Evolutionary conservation across 768 basidiomycete species (phyloP).

Genomic region (Amanita thiersii): DNA sequence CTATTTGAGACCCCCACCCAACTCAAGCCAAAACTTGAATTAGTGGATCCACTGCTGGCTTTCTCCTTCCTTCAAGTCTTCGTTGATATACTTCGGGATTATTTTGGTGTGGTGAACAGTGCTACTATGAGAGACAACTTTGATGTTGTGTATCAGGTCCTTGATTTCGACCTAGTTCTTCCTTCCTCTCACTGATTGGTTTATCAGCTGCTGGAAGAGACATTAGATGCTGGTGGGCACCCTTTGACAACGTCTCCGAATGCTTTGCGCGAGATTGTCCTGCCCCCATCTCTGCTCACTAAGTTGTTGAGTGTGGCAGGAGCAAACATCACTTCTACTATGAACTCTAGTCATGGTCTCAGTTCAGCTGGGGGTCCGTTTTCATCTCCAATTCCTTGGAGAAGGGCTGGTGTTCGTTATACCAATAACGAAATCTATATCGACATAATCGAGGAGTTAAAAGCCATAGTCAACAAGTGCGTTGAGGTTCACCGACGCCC

Average conservation of each 20-base stretch:
- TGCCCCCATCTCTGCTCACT: conserved; percentile 81
- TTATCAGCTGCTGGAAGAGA: conserved; percentile 84
- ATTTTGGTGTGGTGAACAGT: conserved; percentile 80
- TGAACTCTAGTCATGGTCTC: conserved; percentile 35
- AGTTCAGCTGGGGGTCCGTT: conserved; percentile 46
- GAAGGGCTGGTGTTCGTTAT: conserved; percentile 76
- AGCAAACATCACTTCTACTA: conserved; percentile 38
- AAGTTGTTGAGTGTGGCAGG: conserved; percentile 54
- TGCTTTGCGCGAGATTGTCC: conserved; percentile 86
- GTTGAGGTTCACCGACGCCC: conserved; percentile 11
- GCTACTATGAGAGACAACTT: conserved; percentile 84
- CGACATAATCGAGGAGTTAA: conserved; percentile 78
- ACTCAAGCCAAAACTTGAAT: conserved; percentile 9
- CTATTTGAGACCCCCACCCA: conserved; percentile 6
- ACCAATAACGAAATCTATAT: conserved; percentile 91
- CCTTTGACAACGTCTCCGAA: conserved; percentile 88
- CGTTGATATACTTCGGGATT: conserved; percentile 74
- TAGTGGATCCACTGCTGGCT: conserved; percentile 85
- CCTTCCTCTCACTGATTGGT: conserved; percentile 6
- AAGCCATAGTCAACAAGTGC: conserved; percentile 72
- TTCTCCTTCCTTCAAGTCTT: conserved; percentile 88
- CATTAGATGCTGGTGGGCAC: conserved; percentile 87
- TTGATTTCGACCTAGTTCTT: conserved; percentile 13
- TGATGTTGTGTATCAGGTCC: conserved; percentile 89
- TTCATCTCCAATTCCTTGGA: conserved; percentile 90